Percentiles rank a stretch among this genome's conserved stretches.
These are phyloP conservation scores for Chrysanthemum lavandulifolium DNA, from an alignment of 129 eudicot species.

Conservation along the genomic window DNA sequence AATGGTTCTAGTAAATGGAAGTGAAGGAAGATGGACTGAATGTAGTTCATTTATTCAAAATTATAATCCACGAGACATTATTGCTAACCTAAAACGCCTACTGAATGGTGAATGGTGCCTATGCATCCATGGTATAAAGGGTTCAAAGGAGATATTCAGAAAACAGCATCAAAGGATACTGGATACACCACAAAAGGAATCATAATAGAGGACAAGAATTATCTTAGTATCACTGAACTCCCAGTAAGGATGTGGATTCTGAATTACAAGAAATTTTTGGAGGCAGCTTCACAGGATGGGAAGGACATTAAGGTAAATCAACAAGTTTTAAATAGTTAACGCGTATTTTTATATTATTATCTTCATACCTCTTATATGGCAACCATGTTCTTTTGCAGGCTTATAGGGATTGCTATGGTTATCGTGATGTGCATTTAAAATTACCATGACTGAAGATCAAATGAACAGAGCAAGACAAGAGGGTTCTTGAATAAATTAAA, in stretches of 20 bases:
- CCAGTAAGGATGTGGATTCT: conserved; percentile 67
- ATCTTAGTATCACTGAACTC: conserved; percentile 52
- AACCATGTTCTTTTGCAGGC: conserved; percentile 37
- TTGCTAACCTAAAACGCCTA: conserved; percentile 56
- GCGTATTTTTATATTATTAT: no score
- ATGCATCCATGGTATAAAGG: conserved; percentile 78
- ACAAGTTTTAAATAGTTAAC: no score
- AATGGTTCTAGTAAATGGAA: conserved; percentile 65
- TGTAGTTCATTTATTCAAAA: conserved; percentile 70
- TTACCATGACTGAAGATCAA: conserved; percentile 41
- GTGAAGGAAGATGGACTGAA: conserved; percentile 65
- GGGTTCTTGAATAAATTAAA: conserved; percentile 55
- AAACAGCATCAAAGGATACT: conserved; percentile 32
- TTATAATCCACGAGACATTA: conserved; percentile 61
- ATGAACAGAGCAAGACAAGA: conserved; percentile 56
- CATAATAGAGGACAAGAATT: conserved; percentile 36
- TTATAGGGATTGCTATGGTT: conserved; percentile 34
- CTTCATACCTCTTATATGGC: background rate
- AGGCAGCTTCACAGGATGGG: conserved; percentile 28
- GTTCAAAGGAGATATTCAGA: conserved; percentile 56
- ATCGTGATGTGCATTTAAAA: conserved; percentile 37
- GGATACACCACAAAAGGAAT: conserved; percentile 46
- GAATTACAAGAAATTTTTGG: conserved; percentile 61
- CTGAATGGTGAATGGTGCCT: conserved; percentile 52
- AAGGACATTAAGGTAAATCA: background rate